Conservation (phyloP, 495 filamentous ascomycete genomes). For the Paragyromitra xinjiangensis region DNA sequence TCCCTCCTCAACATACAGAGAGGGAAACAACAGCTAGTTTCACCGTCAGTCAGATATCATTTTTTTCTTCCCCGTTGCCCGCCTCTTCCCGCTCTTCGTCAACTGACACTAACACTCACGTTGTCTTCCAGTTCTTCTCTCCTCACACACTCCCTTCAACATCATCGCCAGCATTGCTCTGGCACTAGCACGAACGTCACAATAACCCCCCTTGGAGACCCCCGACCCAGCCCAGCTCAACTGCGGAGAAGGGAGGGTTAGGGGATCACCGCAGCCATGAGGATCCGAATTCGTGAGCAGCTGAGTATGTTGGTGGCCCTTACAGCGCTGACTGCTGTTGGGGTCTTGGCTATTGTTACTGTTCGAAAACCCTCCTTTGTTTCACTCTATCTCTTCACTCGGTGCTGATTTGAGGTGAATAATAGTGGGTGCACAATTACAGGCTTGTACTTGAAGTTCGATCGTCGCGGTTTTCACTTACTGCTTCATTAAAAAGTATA, state of each 20-base stretch:
- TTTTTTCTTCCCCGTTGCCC: neutral
- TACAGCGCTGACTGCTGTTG: constrained; percentile 67
- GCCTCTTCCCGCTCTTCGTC: neutral
- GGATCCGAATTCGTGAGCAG: constrained; percentile 69
- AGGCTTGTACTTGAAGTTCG: constrained; percentile 67
- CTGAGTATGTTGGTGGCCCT: constrained; percentile 70
- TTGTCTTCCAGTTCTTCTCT: constrained; percentile 15
- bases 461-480: constrained; percentile 67
- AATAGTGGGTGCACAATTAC: constrained; percentile 69
- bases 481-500: constrained; percentile 83
- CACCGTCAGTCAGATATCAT: constrained; percentile 24
- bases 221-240: constrained; percentile 46
- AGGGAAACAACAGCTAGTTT: constrained; percentile 12
- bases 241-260: constrained; percentile 46
- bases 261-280: constrained; percentile 54
- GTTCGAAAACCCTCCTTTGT: constrained; percentile 57
- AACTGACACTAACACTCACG: constrained; percentile 11
- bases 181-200: neutral
- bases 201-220: constrained; percentile 37
- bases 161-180: neutral
- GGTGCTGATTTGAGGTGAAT: constrained; percentile 9
- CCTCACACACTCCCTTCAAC: neutral
- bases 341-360: constrained; percentile 71
- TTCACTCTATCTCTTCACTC: neutral
- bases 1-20: constrained; percentile 10